Evolutionary conservation across 306 rosid genomes (phyloP).

Genomic region (Quercus alba): DNA sequence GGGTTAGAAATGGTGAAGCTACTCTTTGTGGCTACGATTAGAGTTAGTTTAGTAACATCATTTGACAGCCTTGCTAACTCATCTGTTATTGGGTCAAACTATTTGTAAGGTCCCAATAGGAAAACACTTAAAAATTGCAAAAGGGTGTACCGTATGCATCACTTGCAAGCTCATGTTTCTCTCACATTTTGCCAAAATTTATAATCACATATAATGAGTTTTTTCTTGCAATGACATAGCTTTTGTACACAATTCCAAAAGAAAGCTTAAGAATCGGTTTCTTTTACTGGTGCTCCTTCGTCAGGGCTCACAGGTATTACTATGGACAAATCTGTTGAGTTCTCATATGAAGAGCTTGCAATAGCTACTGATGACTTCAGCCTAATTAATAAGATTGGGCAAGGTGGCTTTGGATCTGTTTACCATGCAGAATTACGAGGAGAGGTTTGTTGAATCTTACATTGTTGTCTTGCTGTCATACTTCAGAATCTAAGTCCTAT

Average conservation of each 20-base stretch:
- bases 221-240: background rate
- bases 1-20: no score
- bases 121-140: background rate
- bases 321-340: constrained; percentile 75
- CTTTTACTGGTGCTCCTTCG: constrained; percentile 20
- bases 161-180: background rate
- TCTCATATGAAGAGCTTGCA: constrained; percentile 70
- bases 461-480: background rate
- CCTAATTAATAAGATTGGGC: constrained; percentile 49
- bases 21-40: background rate
- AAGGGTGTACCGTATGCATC: no score
- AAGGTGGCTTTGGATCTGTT: constrained; percentile 76
- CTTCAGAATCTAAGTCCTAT: background rate
- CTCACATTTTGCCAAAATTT: background rate
- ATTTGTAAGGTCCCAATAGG: background rate
- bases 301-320: constrained; percentile 52
- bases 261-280: constrained; percentile 34
- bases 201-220: background rate
- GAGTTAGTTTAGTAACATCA: background rate
- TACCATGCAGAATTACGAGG: constrained; percentile 65
- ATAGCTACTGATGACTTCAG: constrained; percentile 58
- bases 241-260: background rate
- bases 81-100: background rate
- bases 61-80: background rate
- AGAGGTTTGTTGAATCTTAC: constrained; percentile 45